These are phyloP conservation scores for Penicillium janthinellum DNA, from an alignment of 2,329 filamentous ascomycete genomes.

Conservation along the genomic window DNA sequence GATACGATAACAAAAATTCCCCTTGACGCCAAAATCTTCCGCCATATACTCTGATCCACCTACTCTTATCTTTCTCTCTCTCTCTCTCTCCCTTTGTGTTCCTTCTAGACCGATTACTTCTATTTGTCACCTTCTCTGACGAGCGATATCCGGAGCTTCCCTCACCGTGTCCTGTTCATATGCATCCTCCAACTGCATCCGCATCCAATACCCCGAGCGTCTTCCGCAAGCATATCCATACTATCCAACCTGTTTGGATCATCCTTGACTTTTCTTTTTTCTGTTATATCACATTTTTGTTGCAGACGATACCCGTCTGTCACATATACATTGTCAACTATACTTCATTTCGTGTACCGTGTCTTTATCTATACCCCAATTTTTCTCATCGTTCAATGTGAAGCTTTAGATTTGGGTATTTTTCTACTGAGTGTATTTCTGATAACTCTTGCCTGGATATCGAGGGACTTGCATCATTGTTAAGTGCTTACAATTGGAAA, in stretches of 20 bases:
- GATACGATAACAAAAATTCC: background rate
- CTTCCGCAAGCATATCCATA: conserved; percentile 8
- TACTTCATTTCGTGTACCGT: background rate
- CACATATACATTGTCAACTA: background rate
- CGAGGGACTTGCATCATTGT: background rate
- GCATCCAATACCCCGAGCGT: conserved; percentile 3
- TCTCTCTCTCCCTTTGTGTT: background rate
- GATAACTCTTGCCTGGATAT: background rate
- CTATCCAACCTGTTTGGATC: background rate
- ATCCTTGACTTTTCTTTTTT: background rate
- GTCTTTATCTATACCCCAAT: conserved; percentile 2
- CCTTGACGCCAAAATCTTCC: background rate
- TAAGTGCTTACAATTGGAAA: too few relatives aligned
- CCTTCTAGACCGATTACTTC: background rate
- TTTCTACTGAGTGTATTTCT: background rate
- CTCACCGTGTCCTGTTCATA: background rate
- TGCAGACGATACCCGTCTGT: conserved; percentile 8
- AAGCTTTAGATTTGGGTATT: background rate
- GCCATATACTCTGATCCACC: background rate
- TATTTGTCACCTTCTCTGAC: background rate
- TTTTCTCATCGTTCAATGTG: background rate
- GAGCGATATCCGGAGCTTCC: background rate
- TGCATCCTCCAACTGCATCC: conserved; percentile 1
- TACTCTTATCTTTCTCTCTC: background rate
- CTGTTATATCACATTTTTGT: background rate